Evolutionary conservation across 2,329 filamentous ascomycete species (phyloP).

Genomic region (Aspergillus brunneoviolaceus): DNA sequence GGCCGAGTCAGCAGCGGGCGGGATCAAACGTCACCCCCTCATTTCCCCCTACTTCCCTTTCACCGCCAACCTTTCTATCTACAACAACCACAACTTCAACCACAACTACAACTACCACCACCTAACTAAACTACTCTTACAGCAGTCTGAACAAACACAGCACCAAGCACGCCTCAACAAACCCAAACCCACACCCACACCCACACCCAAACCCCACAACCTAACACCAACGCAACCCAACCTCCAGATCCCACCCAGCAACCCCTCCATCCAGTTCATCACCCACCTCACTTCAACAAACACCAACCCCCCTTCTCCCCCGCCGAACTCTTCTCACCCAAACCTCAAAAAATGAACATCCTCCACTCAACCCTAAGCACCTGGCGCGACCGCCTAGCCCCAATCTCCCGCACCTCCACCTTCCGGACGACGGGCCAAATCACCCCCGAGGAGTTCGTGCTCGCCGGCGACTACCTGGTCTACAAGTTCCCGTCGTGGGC

Average conservation of each 20-base stretch:
- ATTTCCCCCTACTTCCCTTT: background rate
- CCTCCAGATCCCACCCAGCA: too few relatives aligned
- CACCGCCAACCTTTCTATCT: background rate
- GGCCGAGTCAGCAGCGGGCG: slow-evolving; percentile 4
- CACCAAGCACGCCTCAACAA: too few relatives aligned
- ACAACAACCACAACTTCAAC: too few relatives aligned
- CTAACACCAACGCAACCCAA: too few relatives aligned
- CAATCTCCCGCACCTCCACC: slow-evolving; percentile 84
- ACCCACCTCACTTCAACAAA: background rate
- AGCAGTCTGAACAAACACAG: too few relatives aligned
- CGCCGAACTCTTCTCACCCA: background rate
- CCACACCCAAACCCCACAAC: too few relatives aligned
- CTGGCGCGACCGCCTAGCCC: slow-evolving; percentile 86
- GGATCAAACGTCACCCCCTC: slow-evolving; percentile 1
- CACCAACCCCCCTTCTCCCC: background rate
- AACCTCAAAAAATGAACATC: slow-evolving; percentile 67
- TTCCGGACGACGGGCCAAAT: slow-evolving; percentile 94
- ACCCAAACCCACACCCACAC: too few relatives aligned
- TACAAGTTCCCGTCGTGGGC: slow-evolving; percentile 99
- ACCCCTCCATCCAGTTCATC: background rate
- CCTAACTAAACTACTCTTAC: too few relatives aligned
- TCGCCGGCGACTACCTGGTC: slow-evolving; percentile 93
- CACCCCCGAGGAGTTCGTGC: slow-evolving; percentile 94
- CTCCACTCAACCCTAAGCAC: slow-evolving; percentile 90
- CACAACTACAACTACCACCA: too few relatives aligned